Base-by-base conservation (phyloP, 331 rosid genomes). In the Rhamnella rubrinervis region DNA sequence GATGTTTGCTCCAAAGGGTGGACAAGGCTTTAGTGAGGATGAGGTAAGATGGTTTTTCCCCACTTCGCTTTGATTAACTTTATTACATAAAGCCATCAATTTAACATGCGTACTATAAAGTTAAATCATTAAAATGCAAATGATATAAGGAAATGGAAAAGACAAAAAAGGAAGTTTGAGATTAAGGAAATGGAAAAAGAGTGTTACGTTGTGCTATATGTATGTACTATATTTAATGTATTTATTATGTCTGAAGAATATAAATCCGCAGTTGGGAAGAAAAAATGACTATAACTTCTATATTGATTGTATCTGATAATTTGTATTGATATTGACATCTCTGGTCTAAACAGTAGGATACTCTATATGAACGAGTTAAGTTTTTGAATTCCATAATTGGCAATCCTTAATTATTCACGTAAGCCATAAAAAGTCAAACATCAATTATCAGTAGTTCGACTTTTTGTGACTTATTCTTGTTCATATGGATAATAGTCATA, bases 11-110 rank as follows among this genome's bases (percentile, higher is more conserved):
- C 98, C 98, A 21, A 91, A 85, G 71, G 71, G 25, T 37, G 98
- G 98, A 66, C 84, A 89, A 75, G 96, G 90, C 67, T 93, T 76
- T 75, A 75, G 96, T 47, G 97, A 93, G 85, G 98, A 93, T 65
- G 98, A 93, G 97, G 98, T 93, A 84, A 80, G 81, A 80, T 55
- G 85, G 68, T 49, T 78, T 77, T 70, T 60, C 21, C 68, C 19
- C 56, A 26, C 55, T 26, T 59, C 68, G 40, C 16, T 68, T 46
- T n/a, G 58, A 38, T 56, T 21, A 7, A 4, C n/a, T 17, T 63
- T 59, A 28, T 35, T 5, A 8, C 37, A 26, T 28, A 21, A 15
- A 19, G 8, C 18, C 14, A 18, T 17, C 21, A 15, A 7, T 46
- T 7, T 41, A 55, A 35, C 35, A 7, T 17, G 19, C 51, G 13